Base-by-base conservation (phyloP, 2,329 filamentous ascomycete genomes). In the Didymellaceae sp. region DNA sequence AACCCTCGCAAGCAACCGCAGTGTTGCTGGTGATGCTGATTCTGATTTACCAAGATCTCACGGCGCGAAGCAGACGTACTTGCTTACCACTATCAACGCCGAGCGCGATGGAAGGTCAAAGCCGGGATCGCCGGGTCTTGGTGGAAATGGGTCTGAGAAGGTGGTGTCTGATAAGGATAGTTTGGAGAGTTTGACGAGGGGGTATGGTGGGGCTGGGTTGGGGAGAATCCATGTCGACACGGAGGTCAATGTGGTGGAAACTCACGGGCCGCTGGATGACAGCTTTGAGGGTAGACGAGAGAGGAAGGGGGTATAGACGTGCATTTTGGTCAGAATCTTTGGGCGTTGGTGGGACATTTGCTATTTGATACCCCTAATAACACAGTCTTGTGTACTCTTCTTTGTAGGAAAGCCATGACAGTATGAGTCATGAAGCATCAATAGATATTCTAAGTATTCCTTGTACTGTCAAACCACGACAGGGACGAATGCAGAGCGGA, bases 41-140 rank as follows among this genome's bases (percentile, higher is more conserved):
- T 25, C 13, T 2, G 39, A 28, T 30, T 13, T 14, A 3, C 21
- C 38, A n/a, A 30, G 25, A 7, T 5, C 34, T 2, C 37, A 50
- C 26, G 51, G 35, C 5, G 24, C 2, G 3, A 47, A 50, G n/a
- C 42, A 55, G 21, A 21, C 20, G 1, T 44, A 33, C 22, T 42
- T 59, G 32, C 43, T 62, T 18, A 56, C 57, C 2, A 53, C 45
- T 16, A 59, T 58, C 5, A 54, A 54, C n/a, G 57, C 39, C 8
- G 52, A 52, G 2, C 37, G 26, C 4, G 31, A 37, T 22, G 2
- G 2, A 2, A 52, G 26, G 10, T 41, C 10, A 3, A 42, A 14
- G 37, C 18, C 30, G 3, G 17, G 26, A 24, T 13, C 25, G 10
- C 10, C 20, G 20, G 51, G 49, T 16, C 25, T 21, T 6, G 39